These are phyloP conservation scores for Metschnikowia kofuensis DNA, from an alignment of 805 yeast genomes.

Conservation along the genomic window DNA sequence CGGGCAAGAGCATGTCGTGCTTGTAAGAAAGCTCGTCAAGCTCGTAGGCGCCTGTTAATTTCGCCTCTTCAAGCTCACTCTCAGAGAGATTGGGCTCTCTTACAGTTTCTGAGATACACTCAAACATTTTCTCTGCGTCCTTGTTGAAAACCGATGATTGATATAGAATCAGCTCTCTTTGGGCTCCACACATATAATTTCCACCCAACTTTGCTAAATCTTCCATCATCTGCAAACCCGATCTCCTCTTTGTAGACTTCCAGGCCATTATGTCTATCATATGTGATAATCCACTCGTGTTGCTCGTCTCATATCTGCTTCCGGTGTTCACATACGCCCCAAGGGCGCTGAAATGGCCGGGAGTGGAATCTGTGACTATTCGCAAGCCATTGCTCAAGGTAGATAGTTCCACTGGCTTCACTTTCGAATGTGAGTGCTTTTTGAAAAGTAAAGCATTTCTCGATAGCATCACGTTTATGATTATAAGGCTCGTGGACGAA, in stretches of 20 bases:
- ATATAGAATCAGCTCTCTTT: conserved; percentile 87
- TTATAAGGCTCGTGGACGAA: too few relatives aligned
- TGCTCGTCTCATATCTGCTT: conserved; percentile 68
- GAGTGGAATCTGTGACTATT: conserved; percentile 79
- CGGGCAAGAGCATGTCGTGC: conserved; percentile 85
- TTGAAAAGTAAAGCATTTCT: background rate
- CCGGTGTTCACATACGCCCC: conserved; percentile 93
- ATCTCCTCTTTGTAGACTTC: conserved; percentile 58
- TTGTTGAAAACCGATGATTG: conserved; percentile 92
- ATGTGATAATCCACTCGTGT: conserved; percentile 73
- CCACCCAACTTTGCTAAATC: conserved; percentile 83
- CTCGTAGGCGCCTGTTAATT: conserved; percentile 74
- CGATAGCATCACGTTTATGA: background rate
- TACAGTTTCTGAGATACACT: conserved; percentile 74
- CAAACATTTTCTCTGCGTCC: conserved; percentile 78
- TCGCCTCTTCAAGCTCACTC: conserved; percentile 71
- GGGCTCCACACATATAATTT: conserved; percentile 87
- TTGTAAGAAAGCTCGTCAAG: conserved; percentile 77
- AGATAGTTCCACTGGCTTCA: conserved; percentile 24
- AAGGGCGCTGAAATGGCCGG: conserved; percentile 87
- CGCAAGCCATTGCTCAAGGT: conserved; percentile 72
- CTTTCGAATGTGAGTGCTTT: background rate
- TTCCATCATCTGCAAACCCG: conserved; percentile 71
- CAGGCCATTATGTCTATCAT: conserved; percentile 83
- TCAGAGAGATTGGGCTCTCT: conserved; percentile 64